phyloP scores from a whole-genome alignment of 768 basidiomycete species.

The Boletus sensibilis region DNA sequence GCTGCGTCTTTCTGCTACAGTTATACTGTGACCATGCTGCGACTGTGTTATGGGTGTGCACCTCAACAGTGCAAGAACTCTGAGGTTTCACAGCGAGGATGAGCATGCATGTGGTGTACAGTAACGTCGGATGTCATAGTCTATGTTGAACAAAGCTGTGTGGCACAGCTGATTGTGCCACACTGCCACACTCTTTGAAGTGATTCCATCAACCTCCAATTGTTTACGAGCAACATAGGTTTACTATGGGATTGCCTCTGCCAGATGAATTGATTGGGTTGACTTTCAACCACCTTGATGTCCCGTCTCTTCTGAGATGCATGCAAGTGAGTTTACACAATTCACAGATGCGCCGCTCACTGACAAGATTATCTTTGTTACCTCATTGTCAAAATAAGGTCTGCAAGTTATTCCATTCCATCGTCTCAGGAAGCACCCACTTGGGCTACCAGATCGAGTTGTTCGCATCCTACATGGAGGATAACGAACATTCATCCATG shows the following conservation, averaged over 20 bases:
- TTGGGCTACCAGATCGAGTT: conserved; percentile 34
- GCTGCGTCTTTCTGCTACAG: too few relatives aligned
- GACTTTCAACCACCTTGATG: conserved; percentile 30
- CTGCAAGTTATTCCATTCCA: conserved; percentile 30
- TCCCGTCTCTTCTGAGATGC: conserved; percentile 27
- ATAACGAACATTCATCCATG: conserved; percentile 17
- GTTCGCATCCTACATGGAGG: conserved; percentile 30
- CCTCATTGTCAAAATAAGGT: conserved; percentile 18
- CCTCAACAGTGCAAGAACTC: too few relatives aligned
- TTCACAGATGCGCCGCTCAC: not conserved
- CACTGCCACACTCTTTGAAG: not conserved
- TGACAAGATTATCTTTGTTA: not conserved
- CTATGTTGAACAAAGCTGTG: too few relatives aligned
- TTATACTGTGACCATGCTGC: too few relatives aligned
- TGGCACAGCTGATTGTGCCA: not conserved
- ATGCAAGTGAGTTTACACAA: conserved; percentile 22
- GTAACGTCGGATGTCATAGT: too few relatives aligned
- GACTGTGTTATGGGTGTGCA: too few relatives aligned
- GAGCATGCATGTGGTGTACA: too few relatives aligned
- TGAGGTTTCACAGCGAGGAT: too few relatives aligned
- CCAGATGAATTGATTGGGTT: conserved; percentile 32
- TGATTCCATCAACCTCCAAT: not conserved
- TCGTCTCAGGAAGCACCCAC: conserved; percentile 25
- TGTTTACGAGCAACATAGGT: not conserved
- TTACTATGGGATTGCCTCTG: conserved; percentile 21